A percentile compares a stretch with the other conserved stretches of the same genome.
These are phyloP conservation scores for Ganoderma boninense DNA, from an alignment of 1,284 basidiomycete species.

Conservation along the genomic window DNA sequence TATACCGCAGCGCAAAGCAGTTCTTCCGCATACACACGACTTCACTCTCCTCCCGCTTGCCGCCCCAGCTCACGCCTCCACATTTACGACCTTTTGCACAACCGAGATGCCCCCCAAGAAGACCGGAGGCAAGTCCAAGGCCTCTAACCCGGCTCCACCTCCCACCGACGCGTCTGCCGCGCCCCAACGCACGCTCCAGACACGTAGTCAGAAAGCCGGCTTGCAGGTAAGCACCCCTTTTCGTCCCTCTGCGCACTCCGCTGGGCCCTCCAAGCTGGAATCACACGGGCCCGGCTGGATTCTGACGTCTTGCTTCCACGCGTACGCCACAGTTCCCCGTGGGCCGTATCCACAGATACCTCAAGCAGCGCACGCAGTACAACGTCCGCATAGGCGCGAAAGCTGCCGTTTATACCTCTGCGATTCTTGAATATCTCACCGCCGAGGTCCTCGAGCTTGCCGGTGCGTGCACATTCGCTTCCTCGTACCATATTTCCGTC, in stretches of 20 bases:
- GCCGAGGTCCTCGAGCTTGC: slow-evolving; percentile 92
- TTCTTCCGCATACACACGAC: not conserved
- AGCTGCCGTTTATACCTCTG: slow-evolving; percentile 92
- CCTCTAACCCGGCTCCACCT: slow-evolving; percentile 43
- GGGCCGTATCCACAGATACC: slow-evolving; percentile 94
- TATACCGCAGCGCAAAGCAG: not conserved
- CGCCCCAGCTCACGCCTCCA: too few relatives aligned
- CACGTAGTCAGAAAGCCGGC: slow-evolving; percentile 85
- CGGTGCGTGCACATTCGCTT: slow-evolving; percentile 55
- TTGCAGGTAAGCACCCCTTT: slow-evolving; percentile 64
- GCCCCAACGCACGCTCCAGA: slow-evolving; percentile 56
- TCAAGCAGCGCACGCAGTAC: slow-evolving; percentile 93
- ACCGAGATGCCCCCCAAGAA: slow-evolving; percentile 29
- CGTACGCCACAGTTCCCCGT: slow-evolving; percentile 77
- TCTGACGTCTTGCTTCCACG: not conserved
- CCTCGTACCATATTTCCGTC: not conserved
- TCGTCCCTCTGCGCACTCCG: slow-evolving; percentile 17
- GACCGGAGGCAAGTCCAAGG: slow-evolving; percentile 30
- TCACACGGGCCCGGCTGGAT: not conserved
- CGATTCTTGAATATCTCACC: slow-evolving; percentile 91
- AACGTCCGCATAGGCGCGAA: slow-evolving; percentile 94
- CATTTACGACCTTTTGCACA: not conserved
- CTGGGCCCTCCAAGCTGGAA: not conserved
- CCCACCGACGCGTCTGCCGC: slow-evolving; percentile 50
- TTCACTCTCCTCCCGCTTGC: not conserved